A percentile compares a stretch with the other conserved stretches of the same genome.
These are phyloP conservation scores for Dendrobium chrysotoxum DNA, from an alignment of 106 monocot genomes.

Conservation along the genomic window DNA sequence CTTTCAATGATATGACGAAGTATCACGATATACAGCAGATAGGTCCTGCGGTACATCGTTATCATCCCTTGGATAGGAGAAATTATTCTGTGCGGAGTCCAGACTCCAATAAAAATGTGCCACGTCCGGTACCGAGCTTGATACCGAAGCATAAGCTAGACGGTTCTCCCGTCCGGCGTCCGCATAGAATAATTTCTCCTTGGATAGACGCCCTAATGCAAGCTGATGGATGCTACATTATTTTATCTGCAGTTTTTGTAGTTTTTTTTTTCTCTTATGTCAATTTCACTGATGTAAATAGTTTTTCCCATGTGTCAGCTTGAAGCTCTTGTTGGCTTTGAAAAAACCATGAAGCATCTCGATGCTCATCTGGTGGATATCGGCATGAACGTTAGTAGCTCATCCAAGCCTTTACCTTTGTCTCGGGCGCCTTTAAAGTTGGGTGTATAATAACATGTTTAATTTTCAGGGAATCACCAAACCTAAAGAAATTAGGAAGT, in stretches of 20 bases:
- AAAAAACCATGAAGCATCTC: conserved; percentile 79
- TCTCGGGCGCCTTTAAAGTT: background rate
- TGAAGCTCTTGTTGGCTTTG: conserved; percentile 89
- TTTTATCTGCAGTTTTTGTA: background rate
- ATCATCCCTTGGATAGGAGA: too few species aligned
- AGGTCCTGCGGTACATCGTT: too few species aligned
- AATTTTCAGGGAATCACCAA: conserved; percentile 65
- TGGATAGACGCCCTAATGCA: too few species aligned
- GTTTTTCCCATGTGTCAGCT: conserved; percentile 27
- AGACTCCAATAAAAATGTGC: too few species aligned
- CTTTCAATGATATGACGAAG: too few species aligned
- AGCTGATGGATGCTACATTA: too few species aligned
- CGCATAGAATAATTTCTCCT: too few species aligned
- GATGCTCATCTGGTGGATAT: conserved; percentile 74
- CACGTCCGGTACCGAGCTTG: too few species aligned
- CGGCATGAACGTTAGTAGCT: conserved; percentile 56
- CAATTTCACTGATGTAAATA: background rate
- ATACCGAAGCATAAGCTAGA: too few species aligned
- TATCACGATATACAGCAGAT: too few species aligned
- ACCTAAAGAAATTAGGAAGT: conserved; percentile 79
- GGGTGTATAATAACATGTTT: background rate
- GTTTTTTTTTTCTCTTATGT: background rate
- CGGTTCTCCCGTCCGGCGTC: too few species aligned
- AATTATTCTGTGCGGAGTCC: too few species aligned
- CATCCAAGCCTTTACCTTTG: background rate